phyloP scores from a whole-genome alignment of 148 eudicot genomes.

The Rhododendron griersonianum region DNA sequence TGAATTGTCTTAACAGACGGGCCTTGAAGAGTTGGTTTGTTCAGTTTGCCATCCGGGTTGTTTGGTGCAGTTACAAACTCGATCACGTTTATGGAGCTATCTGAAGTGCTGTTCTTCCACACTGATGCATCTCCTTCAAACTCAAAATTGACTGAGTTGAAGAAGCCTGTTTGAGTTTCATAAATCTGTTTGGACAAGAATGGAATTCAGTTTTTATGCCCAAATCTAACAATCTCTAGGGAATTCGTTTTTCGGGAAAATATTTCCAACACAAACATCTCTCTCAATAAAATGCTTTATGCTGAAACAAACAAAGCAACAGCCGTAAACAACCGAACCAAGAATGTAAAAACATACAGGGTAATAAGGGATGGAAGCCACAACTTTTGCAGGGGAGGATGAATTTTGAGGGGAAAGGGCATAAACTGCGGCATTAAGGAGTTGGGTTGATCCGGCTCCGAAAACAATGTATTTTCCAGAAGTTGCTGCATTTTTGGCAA shows the following conservation, averaged over 20 bases:
- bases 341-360: conserved; percentile 19
- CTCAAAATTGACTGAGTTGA: conserved; percentile 1
- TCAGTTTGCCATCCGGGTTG: conserved; percentile 45
- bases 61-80: conserved; percentile 43
- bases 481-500: conserved; percentile 53
- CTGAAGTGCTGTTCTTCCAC: conserved; percentile 41
- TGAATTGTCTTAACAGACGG: conserved; percentile 28
- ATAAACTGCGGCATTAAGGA: conserved; percentile 61
- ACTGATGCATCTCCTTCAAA: conserved; percentile 52
- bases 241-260: neutral
- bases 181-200: neutral
- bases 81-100: conserved; percentile 10
- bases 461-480: conserved; percentile 46
- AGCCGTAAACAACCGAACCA: neutral
- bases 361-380: conserved; percentile 51
- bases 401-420: conserved; percentile 44
- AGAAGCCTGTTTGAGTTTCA: neutral
- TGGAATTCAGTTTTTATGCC: neutral
- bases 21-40: conserved; percentile 32
- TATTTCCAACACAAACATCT: neutral
- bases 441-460: conserved; percentile 66
- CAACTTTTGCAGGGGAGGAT: conserved; percentile 40
- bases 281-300: neutral
- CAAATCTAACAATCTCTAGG: neutral
- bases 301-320: neutral